Conservation (phyloP, 1,139 yeast genomes). For the Yamadazyma kanchanaburiensis region DNA sequence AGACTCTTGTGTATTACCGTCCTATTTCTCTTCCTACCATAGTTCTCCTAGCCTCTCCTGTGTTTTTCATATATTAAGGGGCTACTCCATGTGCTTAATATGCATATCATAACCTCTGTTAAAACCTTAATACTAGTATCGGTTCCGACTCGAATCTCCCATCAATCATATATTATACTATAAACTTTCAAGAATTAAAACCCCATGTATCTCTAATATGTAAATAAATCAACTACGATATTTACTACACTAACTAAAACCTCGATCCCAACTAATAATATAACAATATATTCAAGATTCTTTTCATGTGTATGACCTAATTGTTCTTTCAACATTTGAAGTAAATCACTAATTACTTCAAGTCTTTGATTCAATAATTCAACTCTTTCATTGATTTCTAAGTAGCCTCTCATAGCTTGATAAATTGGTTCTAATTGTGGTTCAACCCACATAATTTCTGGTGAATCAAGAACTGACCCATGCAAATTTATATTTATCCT, state of each 20-base stretch:
- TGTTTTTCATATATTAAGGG: neutral
- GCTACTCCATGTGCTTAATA: neutral
- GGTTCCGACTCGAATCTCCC: too few relatives aligned
- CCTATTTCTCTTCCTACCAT: too few relatives aligned
- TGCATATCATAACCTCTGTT: neutral
- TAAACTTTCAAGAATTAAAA: too few relatives aligned
- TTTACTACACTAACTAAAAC: conserved; percentile 85
- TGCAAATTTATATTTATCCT: conserved; percentile 89
- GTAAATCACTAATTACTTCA: conserved; percentile 87
- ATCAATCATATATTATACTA: too few relatives aligned
- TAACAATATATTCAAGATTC: conserved; percentile 87
- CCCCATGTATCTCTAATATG: conserved; percentile 24
- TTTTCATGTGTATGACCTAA: conserved; percentile 90
- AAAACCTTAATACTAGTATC: too few relatives aligned
- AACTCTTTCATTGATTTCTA: conserved; percentile 92
- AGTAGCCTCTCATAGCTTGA: conserved; percentile 92
- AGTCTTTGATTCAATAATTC: conserved; percentile 83
- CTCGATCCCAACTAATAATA: conserved; percentile 88
- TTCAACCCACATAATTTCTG: conserved; percentile 98
- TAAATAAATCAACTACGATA: conserved; percentile 41
- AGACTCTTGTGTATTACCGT: too few relatives aligned
- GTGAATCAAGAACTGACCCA: conserved; percentile 93
- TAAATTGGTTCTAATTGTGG: conserved; percentile 96
- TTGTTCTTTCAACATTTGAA: conserved; percentile 96
- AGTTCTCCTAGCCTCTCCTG: too few relatives aligned